phyloP scores from a whole-genome alignment of 306 rosid genomes.

The Acacia melanoxylon region DNA sequence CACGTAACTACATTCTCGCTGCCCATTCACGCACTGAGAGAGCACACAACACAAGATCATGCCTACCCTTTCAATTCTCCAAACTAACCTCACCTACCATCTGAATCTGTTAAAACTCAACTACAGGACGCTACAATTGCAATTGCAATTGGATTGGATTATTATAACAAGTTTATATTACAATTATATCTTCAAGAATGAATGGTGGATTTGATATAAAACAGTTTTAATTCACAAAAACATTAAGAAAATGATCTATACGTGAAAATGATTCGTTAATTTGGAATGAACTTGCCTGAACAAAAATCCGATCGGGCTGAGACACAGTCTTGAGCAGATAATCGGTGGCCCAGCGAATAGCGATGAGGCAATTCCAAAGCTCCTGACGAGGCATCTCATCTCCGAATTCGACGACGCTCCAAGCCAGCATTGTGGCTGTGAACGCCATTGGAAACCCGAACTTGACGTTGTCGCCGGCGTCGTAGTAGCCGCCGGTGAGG shows the following conservation, averaged over 20 bases:
- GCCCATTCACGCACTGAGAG: not conserved
- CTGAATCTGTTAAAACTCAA: not conserved
- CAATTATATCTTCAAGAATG: no score
- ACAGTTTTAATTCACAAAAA: not conserved
- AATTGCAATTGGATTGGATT: no score
- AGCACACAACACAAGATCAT: not conserved
- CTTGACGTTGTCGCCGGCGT: conserved; percentile 47
- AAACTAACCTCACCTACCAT: not conserved
- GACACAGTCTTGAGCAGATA: conserved; percentile 78
- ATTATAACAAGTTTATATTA: no score
- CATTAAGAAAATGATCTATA: not conserved
- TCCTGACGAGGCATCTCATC: conserved; percentile 50
- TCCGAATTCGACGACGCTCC: conserved; percentile 45
- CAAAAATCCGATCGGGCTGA: conserved; percentile 84
- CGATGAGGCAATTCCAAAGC: conserved; percentile 49
- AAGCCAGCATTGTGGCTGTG: conserved; percentile 43
- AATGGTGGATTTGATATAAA: no score
- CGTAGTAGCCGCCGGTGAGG: conserved; percentile 47
- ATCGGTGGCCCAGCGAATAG: conserved; percentile 83
- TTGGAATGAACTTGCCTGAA: conserved; percentile 51
- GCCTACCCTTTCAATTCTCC: conserved; percentile 2
- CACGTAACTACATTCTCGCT: not conserved
- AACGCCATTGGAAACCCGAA: conserved; percentile 51
- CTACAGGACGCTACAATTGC: not conserved
- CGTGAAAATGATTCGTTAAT: not conserved